These are phyloP conservation scores for Pseudopyricularia cyperi DNA, from an alignment of 2,329 filamentous ascomycete genomes.

Conservation along the genomic window DNA sequence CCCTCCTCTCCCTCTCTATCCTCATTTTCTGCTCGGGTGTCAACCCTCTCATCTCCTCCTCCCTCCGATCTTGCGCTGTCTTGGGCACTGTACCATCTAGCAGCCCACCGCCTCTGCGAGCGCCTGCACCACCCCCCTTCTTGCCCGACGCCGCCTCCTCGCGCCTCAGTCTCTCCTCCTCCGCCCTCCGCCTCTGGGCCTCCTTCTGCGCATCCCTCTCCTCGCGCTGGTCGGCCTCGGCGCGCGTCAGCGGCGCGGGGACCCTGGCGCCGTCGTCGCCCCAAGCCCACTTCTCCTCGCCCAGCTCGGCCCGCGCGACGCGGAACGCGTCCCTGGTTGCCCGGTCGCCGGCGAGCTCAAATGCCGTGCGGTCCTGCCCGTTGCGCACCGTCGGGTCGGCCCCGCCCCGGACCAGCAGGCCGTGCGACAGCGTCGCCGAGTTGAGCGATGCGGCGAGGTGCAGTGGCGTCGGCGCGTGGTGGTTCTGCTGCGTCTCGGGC, in stretches of 20 bases:
- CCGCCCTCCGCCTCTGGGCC: slow-evolving; percentile 54
- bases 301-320: slow-evolving; percentile 69
- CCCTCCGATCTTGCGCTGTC: slow-evolving; percentile 66
- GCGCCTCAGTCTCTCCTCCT: slow-evolving; percentile 57
- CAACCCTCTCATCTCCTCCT: slow-evolving; percentile 73
- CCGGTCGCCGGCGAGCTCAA: slow-evolving; percentile 77
- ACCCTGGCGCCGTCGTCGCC: slow-evolving; percentile 55
- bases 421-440: slow-evolving; percentile 60
- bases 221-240: slow-evolving; percentile 57
- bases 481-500: slow-evolving; percentile 46
- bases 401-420: slow-evolving; percentile 60
- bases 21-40: slow-evolving; percentile 76
- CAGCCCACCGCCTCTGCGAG: slow-evolving; percentile 11
- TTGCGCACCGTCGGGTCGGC: slow-evolving; percentile 63
- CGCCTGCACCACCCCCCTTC: slow-evolving; percentile 27
- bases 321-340: slow-evolving; percentile 84
- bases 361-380: slow-evolving; percentile 68
- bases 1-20: slow-evolving; percentile 78
- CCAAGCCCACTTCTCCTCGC: slow-evolving; percentile 69
- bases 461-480: slow-evolving; percentile 71
- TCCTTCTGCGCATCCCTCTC: slow-evolving; percentile 62
- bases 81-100: slow-evolving; percentile 50
- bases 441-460: slow-evolving; percentile 79
- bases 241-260: slow-evolving; percentile 55
- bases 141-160: slow-evolving; percentile 37